These are phyloP conservation scores for Syzygium syzygioides DNA, from an alignment of 441 rosid species.

Conservation along the genomic window DNA sequence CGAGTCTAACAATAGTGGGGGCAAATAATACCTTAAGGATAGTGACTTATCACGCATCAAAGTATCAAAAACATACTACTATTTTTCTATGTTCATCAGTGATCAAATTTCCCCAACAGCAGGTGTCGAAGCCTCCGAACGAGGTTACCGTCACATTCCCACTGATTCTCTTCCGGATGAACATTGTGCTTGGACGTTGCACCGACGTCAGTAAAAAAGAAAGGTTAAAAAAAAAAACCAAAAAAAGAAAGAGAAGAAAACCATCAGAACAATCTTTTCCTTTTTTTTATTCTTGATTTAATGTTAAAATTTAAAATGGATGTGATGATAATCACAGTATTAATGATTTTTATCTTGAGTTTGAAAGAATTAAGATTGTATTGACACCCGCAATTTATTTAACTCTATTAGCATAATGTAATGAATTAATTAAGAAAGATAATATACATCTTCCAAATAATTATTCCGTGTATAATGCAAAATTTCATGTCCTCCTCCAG, in stretches of 20 bases:
- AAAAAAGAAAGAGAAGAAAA: background rate
- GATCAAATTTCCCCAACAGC: background rate
- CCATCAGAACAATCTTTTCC: background rate
- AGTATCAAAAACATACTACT: no score
- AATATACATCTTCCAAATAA: background rate
- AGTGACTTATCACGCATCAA: no score
- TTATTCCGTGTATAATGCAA: no score
- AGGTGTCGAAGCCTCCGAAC: background rate
- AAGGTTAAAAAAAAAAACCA: background rate
- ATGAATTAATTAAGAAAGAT: background rate
- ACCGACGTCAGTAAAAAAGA: background rate
- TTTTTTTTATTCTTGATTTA: background rate
- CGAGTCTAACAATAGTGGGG: no score
- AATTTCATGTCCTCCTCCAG: accelerated
- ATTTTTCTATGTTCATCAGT: no score
- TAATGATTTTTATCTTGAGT: background rate
- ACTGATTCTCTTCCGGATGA: conserved; percentile 50
- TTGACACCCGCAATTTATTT: background rate
- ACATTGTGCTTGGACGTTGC: conserved; percentile 55
- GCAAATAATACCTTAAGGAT: no score
- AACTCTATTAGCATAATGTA: background rate
- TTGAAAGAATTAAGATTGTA: background rate
- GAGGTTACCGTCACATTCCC: background rate
- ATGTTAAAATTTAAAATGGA: background rate
- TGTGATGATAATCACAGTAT: background rate